phyloP scores from a whole-genome alignment of 2,329 filamentous ascomycete genomes.

The Pseudogymnoascus sp. region DNA sequence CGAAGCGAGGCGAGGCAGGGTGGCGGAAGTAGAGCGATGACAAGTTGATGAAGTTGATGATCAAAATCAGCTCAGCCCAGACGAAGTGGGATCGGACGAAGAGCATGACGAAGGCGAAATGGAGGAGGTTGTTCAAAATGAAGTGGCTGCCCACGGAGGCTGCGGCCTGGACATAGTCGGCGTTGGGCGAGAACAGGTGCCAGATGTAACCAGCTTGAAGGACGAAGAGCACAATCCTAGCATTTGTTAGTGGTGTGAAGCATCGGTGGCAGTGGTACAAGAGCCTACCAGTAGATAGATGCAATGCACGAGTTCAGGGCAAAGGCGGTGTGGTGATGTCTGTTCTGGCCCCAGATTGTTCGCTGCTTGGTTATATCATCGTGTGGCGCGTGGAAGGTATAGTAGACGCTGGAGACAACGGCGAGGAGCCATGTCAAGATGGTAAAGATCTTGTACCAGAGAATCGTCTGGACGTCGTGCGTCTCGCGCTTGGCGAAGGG shows the following conservation, averaged over 20 bases:
- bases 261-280: background rate
- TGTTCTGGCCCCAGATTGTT: slow-evolving; percentile 71
- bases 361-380: slow-evolving; percentile 53
- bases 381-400: slow-evolving; percentile 56
- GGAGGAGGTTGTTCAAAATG: slow-evolving; percentile 76
- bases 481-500: slow-evolving; percentile 67
- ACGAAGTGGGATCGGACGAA: slow-evolving; percentile 72
- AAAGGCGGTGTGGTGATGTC: slow-evolving; percentile 62
- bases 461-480: slow-evolving; percentile 53
- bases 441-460: slow-evolving; percentile 70
- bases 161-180: slow-evolving; percentile 58
- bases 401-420: slow-evolving; percentile 66
- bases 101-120: slow-evolving; percentile 75
- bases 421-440: slow-evolving; percentile 68
- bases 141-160: slow-evolving; percentile 78
- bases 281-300: slow-evolving; percentile 66
- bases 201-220: slow-evolving; percentile 69
- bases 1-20: slow-evolving; percentile 60
- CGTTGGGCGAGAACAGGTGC: slow-evolving; percentile 65
- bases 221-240: slow-evolving; percentile 64
- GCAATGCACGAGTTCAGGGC: slow-evolving; percentile 59
- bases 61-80: slow-evolving; percentile 67
- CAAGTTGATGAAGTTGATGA: slow-evolving; percentile 79
- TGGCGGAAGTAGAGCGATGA: slow-evolving; percentile 74
- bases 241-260: background rate